Evolutionary conservation across 164 flowering plant species (phyloP), one percentile per base, ranked within the genome.

Genomic region (Warburgia ugandensis): DNA sequence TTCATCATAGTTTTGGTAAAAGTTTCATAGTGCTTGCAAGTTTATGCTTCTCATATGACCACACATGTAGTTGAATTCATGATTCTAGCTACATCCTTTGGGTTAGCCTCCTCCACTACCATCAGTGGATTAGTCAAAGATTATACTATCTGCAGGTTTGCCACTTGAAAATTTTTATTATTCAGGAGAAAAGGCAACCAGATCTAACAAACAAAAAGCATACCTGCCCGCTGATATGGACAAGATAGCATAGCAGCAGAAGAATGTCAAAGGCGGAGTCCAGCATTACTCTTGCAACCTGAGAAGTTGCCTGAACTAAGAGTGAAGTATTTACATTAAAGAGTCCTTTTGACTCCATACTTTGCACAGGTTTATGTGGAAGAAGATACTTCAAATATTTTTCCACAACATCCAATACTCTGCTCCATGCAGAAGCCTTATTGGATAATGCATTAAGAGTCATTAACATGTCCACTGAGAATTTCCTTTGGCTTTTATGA

Each of bases 281-380:
- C 62, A 88, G 73, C 94, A 85, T 81, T 56, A 73, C 73, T 73
- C 71, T 80, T 47, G 94, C 79, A 72, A 92, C 59, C 63, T 92
- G 98, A 50, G 82, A 71, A 45, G 85, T 72, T 40, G 95, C 76
- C 58, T 80, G 94, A 55, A 83, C 77, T 59, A 79, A 40, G 35
- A 76, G 58, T 29, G 74, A 68, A 22, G 70, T 42, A 38, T 58
- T 67, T 23, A 75, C 59, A 58, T 64, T 68, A n/a, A 64, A 70
- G 27, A 32, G 27, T 17, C 44, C 59, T 37, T 66, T 68, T 37
- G 71, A 58, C 52, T 70, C 73, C 22, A 53, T 35, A 3, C 67
- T 64, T 20, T 68, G 71, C 7, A 30, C 49, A 30, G 59, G 50
- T 63, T 75, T 86, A 6, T 45, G 63, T 50, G 91, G 95, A n/a